These are phyloP conservation scores for Paracorniculantispora psalliotae DNA, from an alignment of 2,329 filamentous ascomycete species.

Conservation along the genomic window DNA sequence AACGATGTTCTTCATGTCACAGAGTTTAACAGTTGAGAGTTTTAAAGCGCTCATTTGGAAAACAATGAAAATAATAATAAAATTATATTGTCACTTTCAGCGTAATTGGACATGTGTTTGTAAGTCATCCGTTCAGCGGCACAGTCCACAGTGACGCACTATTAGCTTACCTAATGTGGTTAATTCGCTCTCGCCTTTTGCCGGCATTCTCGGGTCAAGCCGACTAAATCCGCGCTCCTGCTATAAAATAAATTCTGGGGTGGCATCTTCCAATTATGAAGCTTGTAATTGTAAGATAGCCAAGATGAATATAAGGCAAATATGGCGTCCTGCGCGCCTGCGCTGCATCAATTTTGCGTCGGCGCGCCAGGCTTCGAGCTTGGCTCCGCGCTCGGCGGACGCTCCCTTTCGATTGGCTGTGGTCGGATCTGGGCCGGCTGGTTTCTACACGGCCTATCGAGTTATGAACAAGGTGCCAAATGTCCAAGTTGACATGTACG, in stretches of 20 bases:
- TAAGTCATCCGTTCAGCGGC: not conserved
- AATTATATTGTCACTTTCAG: too few relatives aligned
- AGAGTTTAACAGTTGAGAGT: too few relatives aligned
- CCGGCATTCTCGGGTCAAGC: not conserved
- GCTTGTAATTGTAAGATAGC: not conserved
- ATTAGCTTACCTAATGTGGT: not conserved
- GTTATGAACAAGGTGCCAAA: slow-evolving; percentile 70
- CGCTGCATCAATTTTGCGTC: not conserved
- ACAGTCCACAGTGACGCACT: not conserved
- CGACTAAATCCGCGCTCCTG: not conserved
- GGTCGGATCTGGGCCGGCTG: slow-evolving; percentile 88
- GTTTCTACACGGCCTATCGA: slow-evolving; percentile 89
- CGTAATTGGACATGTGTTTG: too few relatives aligned
- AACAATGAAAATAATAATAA: too few relatives aligned
- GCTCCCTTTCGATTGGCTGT: slow-evolving; percentile 74
- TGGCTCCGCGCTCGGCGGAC: slow-evolving; percentile 25
- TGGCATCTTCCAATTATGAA: slow-evolving; percentile 3
- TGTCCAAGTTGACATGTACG: slow-evolving; percentile 89
- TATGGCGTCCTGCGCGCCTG: not conserved
- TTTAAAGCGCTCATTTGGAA: too few relatives aligned
- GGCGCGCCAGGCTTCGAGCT: not conserved
- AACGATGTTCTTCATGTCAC: too few relatives aligned
- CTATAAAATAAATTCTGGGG: not conserved
- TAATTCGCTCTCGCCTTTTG: not conserved
- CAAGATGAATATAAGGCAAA: not conserved